A percentile compares a stretch with the other conserved stretches of the same genome.
These are phyloP conservation scores for Vicia faba DNA, from an alignment of 306 rosid genomes.

Conservation along the genomic window DNA sequence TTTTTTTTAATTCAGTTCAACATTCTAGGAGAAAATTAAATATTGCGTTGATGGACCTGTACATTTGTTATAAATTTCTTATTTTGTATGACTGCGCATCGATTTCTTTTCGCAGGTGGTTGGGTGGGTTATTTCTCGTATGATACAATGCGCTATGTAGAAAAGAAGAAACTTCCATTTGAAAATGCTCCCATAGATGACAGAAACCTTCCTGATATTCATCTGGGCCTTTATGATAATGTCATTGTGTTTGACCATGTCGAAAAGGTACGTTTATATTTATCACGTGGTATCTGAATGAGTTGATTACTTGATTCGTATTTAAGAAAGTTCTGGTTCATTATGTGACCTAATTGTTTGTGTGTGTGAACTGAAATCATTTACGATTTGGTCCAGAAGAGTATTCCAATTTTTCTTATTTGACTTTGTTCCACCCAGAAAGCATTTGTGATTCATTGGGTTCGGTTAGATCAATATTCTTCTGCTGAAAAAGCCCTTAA, in stretches of 20 bases:
- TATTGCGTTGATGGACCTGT: neutral
- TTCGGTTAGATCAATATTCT: slow-evolving; percentile 73
- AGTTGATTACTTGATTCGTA: neutral
- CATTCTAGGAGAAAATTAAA: slow-evolving; percentile 7
- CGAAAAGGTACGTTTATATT: slow-evolving; percentile 64
- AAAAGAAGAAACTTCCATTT: slow-evolving; percentile 92
- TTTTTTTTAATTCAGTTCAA: slow-evolving; percentile 5
- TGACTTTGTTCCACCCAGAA: slow-evolving; percentile 55
- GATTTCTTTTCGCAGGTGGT: slow-evolving; percentile 65
- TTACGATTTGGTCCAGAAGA: slow-evolving; percentile 20
- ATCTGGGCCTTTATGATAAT: slow-evolving; percentile 88
- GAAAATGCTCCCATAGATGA: slow-evolving; percentile 80
- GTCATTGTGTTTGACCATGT: slow-evolving; percentile 96
- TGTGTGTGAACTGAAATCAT: slow-evolving; percentile 8
- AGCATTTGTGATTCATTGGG: slow-evolving; percentile 91
- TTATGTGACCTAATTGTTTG: neutral
- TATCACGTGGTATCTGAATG: slow-evolving; percentile 21
- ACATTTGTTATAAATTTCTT: slow-evolving; percentile 21
- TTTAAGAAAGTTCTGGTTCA: slow-evolving; percentile 23
- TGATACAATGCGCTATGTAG: slow-evolving; percentile 95
- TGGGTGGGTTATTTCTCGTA: slow-evolving; percentile 98
- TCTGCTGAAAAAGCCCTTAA: slow-evolving; percentile 72
- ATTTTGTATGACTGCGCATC: slow-evolving; percentile 14
- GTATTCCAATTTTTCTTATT: slow-evolving; percentile 27
- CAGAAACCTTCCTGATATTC: slow-evolving; percentile 91